Conservation (phyloP, 2,329 filamentous ascomycete species). For the Venturia effusa region DNA sequence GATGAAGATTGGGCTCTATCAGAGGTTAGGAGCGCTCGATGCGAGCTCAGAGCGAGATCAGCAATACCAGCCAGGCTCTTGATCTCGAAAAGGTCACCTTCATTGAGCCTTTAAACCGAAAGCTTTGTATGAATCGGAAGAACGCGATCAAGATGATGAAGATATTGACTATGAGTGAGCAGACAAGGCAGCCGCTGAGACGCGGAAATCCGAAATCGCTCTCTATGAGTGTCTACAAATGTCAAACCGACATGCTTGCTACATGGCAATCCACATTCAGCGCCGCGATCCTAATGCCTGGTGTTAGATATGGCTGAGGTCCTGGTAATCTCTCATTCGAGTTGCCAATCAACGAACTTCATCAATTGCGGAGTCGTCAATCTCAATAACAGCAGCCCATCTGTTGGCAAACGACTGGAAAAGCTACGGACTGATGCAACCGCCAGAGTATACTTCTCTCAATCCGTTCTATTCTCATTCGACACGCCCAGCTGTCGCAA, state of each 20-base stretch:
- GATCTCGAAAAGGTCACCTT: neutral
- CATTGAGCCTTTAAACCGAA: neutral
- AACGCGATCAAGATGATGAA: neutral
- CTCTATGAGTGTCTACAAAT: too few species aligned
- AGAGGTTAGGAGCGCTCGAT: neutral
- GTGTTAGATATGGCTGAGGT: neutral
- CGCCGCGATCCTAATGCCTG: neutral
- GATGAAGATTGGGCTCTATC: neutral
- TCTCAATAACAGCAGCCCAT: neutral
- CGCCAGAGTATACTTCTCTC: neutral
- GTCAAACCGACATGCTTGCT: too few species aligned
- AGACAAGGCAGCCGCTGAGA: too few species aligned
- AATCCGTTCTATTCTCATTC: neutral
- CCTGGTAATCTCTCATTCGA: neutral
- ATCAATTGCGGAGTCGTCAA: neutral
- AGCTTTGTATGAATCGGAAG: neutral
- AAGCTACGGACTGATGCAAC: neutral
- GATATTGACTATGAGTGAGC: neutral
- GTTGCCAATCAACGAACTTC: neutral
- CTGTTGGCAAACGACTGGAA: neutral
- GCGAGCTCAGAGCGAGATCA: neutral
- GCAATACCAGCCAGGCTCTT: neutral
- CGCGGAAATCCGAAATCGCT: too few species aligned
- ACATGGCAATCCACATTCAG: too few species aligned
- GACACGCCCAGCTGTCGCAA: neutral